Base-by-base conservation (phyloP, 345 rosid species). In the Rhodamnia rubescens region DNA sequence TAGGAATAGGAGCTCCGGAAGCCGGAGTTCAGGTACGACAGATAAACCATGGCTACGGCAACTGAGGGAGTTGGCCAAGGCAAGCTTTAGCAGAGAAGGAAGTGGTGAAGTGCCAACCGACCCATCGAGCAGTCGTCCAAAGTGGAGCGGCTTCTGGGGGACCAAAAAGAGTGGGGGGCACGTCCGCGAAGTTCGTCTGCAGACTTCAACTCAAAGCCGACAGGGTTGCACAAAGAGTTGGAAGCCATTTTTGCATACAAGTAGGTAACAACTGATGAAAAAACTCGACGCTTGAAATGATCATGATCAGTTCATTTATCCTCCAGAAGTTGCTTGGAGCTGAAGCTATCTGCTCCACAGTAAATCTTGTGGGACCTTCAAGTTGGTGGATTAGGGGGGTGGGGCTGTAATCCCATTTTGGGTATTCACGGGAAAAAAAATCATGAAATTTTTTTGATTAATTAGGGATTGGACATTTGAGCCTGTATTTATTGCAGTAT, bases 161-260 rank as follows among this genome's bases (percentile, higher is more conserved):
- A 88, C 78, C 85, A 95, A 94, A 84, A 91, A 88, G 56, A 95
- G 98, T 89, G 93, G 88, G 88, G 80, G 93, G 93, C 87, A 91
- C 98, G 36, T 92, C 95, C 11, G 83, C 87, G 3, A 86, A 86
- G 84, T 36, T 88, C 96, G 3, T 87, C 96, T 51, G 52, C 93
- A 12, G 98, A 97, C 86, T 88, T 82, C 86, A 94, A 89, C 83
- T 80, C 91, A 22, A 94, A 91, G 86, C 89, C 95, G 59, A 93
- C 85, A 47, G 90, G 93, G 82, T 88, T 97, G 90, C 85, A 92
- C 89, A 95, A 93, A 90, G 98, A 97, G 86, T 90, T 97, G 82
- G 98, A 95, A 86, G 94, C 93, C 85, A 97, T 97, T 88, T 95
- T 97, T 92, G 96, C 95, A 83, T 90, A 93, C 56, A 94, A 92